Evolutionary conservation across 1,284 basidiomycete genomes (phyloP), one percentile per base, ranked within the genome.

Genomic region (Violaceomyces palustris): DNA sequence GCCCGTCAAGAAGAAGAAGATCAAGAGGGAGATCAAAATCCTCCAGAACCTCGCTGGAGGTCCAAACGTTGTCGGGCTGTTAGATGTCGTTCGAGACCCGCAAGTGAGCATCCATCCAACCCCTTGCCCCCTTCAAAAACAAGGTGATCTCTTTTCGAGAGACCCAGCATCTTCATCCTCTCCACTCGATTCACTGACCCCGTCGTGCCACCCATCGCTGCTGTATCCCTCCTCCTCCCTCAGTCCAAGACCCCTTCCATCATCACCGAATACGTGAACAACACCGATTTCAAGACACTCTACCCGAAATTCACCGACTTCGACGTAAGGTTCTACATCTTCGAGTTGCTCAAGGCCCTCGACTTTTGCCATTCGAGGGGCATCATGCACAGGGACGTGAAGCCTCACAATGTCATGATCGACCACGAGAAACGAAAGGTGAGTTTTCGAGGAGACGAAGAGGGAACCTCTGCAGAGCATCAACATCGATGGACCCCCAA

Each of bases 1-100:
- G 77, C 94, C 94, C 1, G 93, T 98, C 38, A 97, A 98, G 81
- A 97, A 97, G 82, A 97, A 97, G 83, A 98, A 98, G 79, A 97
- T 98, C 77, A 97, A 97, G 79, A 82, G 93, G 55, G 93, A 98
- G 78, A 96, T 98, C 77, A 97, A 98, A 80, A 96, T 98, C 65
- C 77, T 98, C 28, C 91, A 94, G 75, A 97, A 97, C 75, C 80
- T 97, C 18, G 88, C 91, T 0, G 92, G 93, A 22, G 94, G 94
- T 17, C 92, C 92, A 9, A 74, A 98, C 85, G 78, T 85, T 81
- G 74, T 92, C 79, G 68, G 81, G 6, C 80, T 98, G 37, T 78
- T 97, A 53, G 93, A 98, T 70, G 91, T 97, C 56, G 94, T 98
- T 48, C 83, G 94, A 57, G 93, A 97, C 67, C 77, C 76, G 37